Evolutionary conservation across 371 early-diverging fungal genomes (phyloP), one percentile per base, ranked within the genome.

Genomic region (Capillidium rhysosporum): DNA sequence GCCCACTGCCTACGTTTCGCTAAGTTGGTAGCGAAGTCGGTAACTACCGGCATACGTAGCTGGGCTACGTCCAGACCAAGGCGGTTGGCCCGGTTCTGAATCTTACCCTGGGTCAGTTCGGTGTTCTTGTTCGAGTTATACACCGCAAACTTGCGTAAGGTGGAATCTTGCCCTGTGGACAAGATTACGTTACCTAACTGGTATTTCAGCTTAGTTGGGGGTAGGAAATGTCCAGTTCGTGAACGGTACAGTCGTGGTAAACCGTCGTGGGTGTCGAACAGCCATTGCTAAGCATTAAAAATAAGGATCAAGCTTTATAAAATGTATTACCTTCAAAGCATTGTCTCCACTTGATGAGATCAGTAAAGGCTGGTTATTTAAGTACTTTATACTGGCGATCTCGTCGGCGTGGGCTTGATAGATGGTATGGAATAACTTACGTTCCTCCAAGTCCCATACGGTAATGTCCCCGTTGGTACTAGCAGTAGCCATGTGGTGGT

Each of bases 301-400:
- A 34, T 34, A 34, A 7, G 34, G 12, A 28, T 23, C 18, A 45
- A 49, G 4, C 12, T 8, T 12, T 34, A 4, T 43, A 18, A 14
- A 16, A 23, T 25, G 40, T 7, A 9, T 59, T 63, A 77, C 83
- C 71, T 86, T 90, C 58, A 97, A 73, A 23, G 91, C 63, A 60
- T 97, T 94, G 63, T 96, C 97, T 8, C 70, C 67, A 29, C 87
- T 86, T n/a, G 85, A 81, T 3, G 90, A 86, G 26, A 95, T 62
- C 48, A 94, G 63, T 26, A 97, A 64, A 21, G 90, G 82, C 68
- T 89, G 89, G 4, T 84, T 82, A 30, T 65, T 66, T 59, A 93
- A 65, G 63, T 90, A 93, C 29, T 82, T 70, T 20, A 82, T 57
- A 0, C 84, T 76, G 16, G 83, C 71, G 23, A 95, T 72, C 0